Percentiles rank a stretch among this genome's conserved stretches.
Evolutionary conservation across 176 grass and related monocot species (phyloP).

Genomic region (Zoysia pacifica): DNA sequence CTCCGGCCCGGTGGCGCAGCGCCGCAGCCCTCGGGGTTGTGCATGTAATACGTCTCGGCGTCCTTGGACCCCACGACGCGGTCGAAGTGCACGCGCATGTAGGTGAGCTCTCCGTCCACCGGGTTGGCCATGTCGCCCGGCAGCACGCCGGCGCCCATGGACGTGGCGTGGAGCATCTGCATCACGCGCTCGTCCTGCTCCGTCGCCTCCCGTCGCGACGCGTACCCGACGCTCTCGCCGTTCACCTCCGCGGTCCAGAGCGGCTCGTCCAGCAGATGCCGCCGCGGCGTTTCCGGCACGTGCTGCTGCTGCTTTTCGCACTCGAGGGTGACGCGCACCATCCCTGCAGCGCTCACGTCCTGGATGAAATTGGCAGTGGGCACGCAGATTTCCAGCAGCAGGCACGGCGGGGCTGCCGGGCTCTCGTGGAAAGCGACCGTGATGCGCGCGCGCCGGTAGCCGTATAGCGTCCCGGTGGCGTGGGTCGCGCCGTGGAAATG

Average conservation of each 20-base stretch:
- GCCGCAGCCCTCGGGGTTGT: slow-evolving; percentile 65
- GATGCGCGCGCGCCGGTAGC: slow-evolving; percentile 63
- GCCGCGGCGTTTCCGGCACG: not conserved
- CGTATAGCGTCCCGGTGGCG: slow-evolving; percentile 82
- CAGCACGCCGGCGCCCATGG: slow-evolving; percentile 88
- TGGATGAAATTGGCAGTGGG: slow-evolving; percentile 83
- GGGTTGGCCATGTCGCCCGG: slow-evolving; percentile 62
- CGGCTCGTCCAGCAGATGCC: slow-evolving; percentile 69
- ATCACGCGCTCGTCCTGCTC: slow-evolving; percentile 68
- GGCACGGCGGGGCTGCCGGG: slow-evolving; percentile 51
- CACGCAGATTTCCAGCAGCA: slow-evolving; percentile 66
- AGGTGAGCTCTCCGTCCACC: slow-evolving; percentile 76
- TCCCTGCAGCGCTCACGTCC: slow-evolving; percentile 68
- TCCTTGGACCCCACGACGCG: slow-evolving; percentile 81
- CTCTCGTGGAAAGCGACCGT: slow-evolving; percentile 75
- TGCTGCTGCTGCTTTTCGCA: slow-evolving; percentile 64
- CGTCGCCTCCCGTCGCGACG: slow-evolving; percentile 58
- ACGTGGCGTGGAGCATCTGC: slow-evolving; percentile 76
- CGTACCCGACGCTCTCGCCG: slow-evolving; percentile 72
- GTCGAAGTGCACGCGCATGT: slow-evolving; percentile 83
- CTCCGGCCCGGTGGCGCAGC: slow-evolving; percentile 54
- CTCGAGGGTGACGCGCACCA: slow-evolving; percentile 82
- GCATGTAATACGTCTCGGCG: slow-evolving; percentile 93
- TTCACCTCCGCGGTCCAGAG: slow-evolving; percentile 72
- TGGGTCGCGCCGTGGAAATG: slow-evolving; percentile 62